These are phyloP conservation scores for Geranium rotundifolium DNA, from an alignment of 345 rosid species.

Conservation along the genomic window DNA sequence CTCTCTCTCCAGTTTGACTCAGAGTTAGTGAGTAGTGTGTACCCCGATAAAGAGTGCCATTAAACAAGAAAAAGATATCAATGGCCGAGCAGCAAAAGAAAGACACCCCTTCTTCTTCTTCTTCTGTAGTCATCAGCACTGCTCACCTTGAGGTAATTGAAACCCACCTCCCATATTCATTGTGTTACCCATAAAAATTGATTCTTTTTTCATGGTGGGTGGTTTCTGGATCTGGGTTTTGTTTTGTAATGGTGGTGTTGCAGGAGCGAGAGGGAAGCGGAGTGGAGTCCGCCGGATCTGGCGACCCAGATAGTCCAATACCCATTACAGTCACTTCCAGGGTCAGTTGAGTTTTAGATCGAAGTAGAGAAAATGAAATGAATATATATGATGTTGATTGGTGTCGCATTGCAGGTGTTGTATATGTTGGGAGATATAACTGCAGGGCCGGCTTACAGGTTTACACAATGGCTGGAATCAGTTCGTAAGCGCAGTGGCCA, in stretches of 20 bases:
- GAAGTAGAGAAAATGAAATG: not conserved
- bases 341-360: constrained; percentile 25
- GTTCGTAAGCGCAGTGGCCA: constrained; percentile 89
- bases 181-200: too few relatives aligned
- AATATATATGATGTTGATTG: not conserved
- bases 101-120: not conserved
- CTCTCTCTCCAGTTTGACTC: not conserved
- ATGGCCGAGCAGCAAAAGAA: not conserved
- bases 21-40: not conserved
- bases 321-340: constrained; percentile 94
- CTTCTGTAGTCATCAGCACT: not conserved
- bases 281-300: constrained; percentile 42
- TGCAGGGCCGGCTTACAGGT: constrained; percentile 68
- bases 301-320: constrained; percentile 52
- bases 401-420: constrained; percentile 46
- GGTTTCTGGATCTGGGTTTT: constrained; percentile 11
- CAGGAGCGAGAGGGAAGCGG: constrained; percentile 62
- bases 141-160: not conserved
- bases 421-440: constrained; percentile 98
- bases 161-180: not conserved
- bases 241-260: constrained; percentile 15
- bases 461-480: constrained; percentile 91
- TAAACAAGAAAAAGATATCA: not conserved
- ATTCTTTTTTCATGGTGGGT: too few relatives aligned
- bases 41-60: not conserved